phyloP scores from a whole-genome alignment of 148 eudicot species.

The Silene conica region DNA sequence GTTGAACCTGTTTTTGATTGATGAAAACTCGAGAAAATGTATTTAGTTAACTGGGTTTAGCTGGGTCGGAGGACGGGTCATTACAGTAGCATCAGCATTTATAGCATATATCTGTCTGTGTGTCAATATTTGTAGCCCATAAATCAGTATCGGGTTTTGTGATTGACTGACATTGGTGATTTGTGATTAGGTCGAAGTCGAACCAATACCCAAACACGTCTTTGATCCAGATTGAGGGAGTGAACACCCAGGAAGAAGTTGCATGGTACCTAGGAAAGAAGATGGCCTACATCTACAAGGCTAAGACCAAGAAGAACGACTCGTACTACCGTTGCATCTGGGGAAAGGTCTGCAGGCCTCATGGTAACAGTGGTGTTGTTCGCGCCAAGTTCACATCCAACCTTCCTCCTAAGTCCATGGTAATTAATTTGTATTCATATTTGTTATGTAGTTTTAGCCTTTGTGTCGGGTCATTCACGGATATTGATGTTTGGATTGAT shows the following conservation, averaged over 20 bases:
- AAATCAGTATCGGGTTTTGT: neutral
- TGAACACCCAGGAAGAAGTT: conserved; percentile 78
- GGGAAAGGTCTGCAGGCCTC: conserved; percentile 87
- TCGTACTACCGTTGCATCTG: conserved; percentile 88
- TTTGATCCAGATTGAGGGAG: conserved; percentile 74
- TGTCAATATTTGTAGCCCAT: neutral
- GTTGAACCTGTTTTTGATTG: too few relatives aligned
- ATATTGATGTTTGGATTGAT: neutral
- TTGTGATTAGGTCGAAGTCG: conserved; percentile 62
- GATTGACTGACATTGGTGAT: neutral
- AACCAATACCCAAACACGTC: conserved; percentile 89
- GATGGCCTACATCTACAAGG: conserved; percentile 79
- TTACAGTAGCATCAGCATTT: too few relatives aligned
- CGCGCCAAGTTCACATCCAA: conserved; percentile 81
- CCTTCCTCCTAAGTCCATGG: conserved; percentile 89
- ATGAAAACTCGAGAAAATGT: too few relatives aligned
- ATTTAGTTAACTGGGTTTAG: too few relatives aligned
- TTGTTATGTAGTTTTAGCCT: neutral
- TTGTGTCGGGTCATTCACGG: too few relatives aligned
- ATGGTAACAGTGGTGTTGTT: conserved; percentile 83
- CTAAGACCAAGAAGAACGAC: conserved; percentile 60
- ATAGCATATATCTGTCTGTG: too few relatives aligned
- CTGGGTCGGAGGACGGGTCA: too few relatives aligned
- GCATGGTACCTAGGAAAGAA: conserved; percentile 73
- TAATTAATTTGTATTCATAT: conserved; percentile 10